These are phyloP conservation scores for Scolecobasidium constrictum DNA, from an alignment of 2,329 filamentous ascomycete genomes.

Conservation along the genomic window DNA sequence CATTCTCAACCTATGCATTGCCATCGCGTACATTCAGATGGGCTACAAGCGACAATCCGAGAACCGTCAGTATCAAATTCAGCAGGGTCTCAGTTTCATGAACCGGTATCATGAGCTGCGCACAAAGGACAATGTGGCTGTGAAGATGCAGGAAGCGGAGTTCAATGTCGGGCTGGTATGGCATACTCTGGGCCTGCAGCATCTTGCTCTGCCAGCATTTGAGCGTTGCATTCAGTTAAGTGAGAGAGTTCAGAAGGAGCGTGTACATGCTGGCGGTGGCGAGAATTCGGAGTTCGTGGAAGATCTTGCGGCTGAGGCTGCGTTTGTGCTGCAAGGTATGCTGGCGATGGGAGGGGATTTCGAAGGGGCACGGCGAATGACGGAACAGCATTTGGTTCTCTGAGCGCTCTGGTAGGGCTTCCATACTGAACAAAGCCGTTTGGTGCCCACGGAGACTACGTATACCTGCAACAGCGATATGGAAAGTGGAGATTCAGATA, in stretches of 20 bases:
- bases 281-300: conserved; percentile 24
- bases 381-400: conserved; percentile 43
- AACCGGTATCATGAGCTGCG: conserved; percentile 59
- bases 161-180: conserved; percentile 72
- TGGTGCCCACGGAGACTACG: too few species aligned
- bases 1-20: conserved; percentile 70
- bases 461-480: too few species aligned
- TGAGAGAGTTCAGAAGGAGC: conserved; percentile 25
- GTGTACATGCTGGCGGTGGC: conserved; percentile 8
- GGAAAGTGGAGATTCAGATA: too few species aligned
- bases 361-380: conserved; percentile 48
- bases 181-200: conserved; percentile 61
- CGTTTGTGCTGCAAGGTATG: conserved; percentile 61
- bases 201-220: conserved; percentile 66
- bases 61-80: conserved; percentile 77
- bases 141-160: conserved; percentile 61
- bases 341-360: conserved; percentile 55
- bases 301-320: conserved; percentile 58
- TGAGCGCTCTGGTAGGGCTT: too few species aligned
- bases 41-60: conserved; percentile 81
- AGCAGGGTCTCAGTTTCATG: conserved; percentile 76
- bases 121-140: conserved; percentile 27
- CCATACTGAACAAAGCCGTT: too few species aligned
- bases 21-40: conserved; percentile 77
- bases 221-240: conserved; percentile 43